A percentile compares a stretch with the other conserved stretches of the same genome.
Conservation (phyloP, 805 yeast species). For the Ogataea paradorogensis region DNA sequence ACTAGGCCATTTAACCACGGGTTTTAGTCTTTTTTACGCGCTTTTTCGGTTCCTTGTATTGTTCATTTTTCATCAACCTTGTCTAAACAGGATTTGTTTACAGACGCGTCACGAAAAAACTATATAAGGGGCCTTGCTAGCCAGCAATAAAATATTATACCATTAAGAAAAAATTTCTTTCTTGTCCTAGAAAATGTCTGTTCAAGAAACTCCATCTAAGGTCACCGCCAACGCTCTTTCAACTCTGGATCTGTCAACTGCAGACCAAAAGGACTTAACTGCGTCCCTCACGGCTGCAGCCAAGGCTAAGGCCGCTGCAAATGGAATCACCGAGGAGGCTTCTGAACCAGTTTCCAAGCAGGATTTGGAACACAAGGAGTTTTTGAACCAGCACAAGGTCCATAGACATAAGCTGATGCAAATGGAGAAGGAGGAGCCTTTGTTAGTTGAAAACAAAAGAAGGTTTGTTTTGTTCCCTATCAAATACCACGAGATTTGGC, state of each 20-base stretch:
- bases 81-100: conserved; percentile 11
- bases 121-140: conserved; percentile 9
- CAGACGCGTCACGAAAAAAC: conserved; percentile 13
- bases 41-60: neutral
- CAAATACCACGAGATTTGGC: conserved; percentile 97
- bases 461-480: conserved; percentile 95
- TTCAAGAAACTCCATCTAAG: conserved; percentile 71
- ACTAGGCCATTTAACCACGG: too few relatives aligned
- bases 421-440: conserved; percentile 84
- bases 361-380: conserved; percentile 46
- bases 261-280: conserved; percentile 41
- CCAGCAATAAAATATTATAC: conserved; percentile 1
- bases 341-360: conserved; percentile 17
- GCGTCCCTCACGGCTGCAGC: conserved; percentile 41
- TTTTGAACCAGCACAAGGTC: conserved; percentile 58
- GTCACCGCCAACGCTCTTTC: conserved; percentile 56
- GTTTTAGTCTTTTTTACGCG: neutral
- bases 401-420: conserved; percentile 74
- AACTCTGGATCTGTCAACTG: conserved; percentile 45
- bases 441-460: conserved; percentile 76
- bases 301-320: conserved; percentile 32
- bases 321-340: conserved; percentile 15
- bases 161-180: conserved; percentile 4
- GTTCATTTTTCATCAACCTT: neutral
- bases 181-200: conserved; percentile 37